Conservation (phyloP, 768 basidiomycete genomes). For the Tylopilus sp. region DNA sequence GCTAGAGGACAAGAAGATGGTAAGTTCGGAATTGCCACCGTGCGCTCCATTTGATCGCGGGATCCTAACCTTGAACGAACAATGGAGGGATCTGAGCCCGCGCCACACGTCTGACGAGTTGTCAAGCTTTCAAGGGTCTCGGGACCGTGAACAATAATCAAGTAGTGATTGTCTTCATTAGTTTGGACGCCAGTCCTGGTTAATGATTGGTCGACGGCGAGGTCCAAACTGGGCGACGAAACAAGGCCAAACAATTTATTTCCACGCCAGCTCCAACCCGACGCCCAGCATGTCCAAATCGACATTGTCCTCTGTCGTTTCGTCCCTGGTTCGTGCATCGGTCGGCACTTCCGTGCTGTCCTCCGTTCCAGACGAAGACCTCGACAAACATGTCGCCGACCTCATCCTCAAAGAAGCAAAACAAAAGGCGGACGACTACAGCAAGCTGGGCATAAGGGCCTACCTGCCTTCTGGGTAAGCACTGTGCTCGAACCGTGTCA, state of each 20-base stretch:
- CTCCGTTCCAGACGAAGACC: constrained; percentile 72
- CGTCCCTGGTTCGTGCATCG: constrained; percentile 71
- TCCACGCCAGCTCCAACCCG: constrained; percentile 3
- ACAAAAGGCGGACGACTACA: constrained; percentile 80
- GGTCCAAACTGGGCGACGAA: constrained; percentile 17
- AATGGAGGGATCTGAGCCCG: constrained; percentile 7
- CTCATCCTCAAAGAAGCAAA: constrained; percentile 92
- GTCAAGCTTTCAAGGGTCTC: background rate
- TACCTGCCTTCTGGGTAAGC: constrained; percentile 60
- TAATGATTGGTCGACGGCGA: background rate
- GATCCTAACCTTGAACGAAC: constrained; percentile 10
- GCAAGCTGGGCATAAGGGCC: constrained; percentile 72
- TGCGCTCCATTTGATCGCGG: constrained; percentile 15
- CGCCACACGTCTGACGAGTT: background rate
- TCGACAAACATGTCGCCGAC: constrained; percentile 89
- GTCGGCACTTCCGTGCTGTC: constrained; percentile 63
- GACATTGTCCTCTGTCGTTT: constrained; percentile 82
- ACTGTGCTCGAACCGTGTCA: constrained; percentile 15
- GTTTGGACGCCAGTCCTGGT: background rate
- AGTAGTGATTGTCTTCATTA: background rate
- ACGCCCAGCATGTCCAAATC: constrained; percentile 43
- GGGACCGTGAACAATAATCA: background rate
- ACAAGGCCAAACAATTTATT: constrained; percentile 9
- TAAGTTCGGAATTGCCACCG: constrained; percentile 1
- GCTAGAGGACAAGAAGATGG: background rate